These are phyloP conservation scores for Dendrostoma leiphaemia DNA, from an alignment of 2,329 filamentous ascomycete genomes.

Conservation along the genomic window DNA sequence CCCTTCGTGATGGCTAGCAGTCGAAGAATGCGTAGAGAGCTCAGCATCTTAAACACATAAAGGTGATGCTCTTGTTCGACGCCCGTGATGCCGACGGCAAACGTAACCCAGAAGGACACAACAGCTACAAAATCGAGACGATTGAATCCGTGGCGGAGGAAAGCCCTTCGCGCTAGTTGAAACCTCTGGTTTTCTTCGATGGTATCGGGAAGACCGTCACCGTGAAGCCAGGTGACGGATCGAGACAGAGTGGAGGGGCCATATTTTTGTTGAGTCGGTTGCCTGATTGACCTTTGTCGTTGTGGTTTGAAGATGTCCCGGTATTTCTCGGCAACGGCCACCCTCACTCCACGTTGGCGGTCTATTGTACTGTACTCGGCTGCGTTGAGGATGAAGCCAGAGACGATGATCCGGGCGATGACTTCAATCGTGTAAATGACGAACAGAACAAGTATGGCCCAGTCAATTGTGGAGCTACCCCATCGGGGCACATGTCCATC, in stretches of 20 bases:
- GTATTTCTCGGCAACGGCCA: conserved; percentile 74
- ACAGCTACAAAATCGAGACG: conserved; percentile 92
- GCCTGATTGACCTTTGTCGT: conserved; percentile 64
- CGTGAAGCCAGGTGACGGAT: conserved; percentile 74
- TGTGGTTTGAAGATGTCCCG: conserved; percentile 79
- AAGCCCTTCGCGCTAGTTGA: conserved; percentile 85
- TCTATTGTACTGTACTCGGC: conserved; percentile 90
- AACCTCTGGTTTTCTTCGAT: conserved; percentile 76
- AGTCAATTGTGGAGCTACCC: conserved; percentile 71
- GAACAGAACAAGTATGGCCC: conserved; percentile 79
- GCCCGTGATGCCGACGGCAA: conserved; percentile 67
- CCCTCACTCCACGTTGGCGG: conserved; percentile 69
- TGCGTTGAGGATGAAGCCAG: conserved; percentile 88
- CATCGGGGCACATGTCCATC: conserved; percentile 62
- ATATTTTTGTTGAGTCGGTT: conserved; percentile 43
- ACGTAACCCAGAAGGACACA: conserved; percentile 91
- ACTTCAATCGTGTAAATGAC: conserved; percentile 87
- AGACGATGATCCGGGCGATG: conserved; percentile 81
- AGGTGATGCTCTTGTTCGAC: conserved; percentile 70
- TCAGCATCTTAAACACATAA: conserved; percentile 94
- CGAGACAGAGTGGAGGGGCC: conserved; percentile 68
- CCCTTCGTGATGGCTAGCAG: conserved; percentile 90
- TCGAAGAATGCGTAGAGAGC: conserved; percentile 87
- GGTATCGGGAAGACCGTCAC: conserved; percentile 58
- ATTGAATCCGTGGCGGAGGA: conserved; percentile 93